Evolutionary conservation across 2,329 filamentous ascomycete species (phyloP).

Genomic region (Thielaviopsis ethacetica): DNA sequence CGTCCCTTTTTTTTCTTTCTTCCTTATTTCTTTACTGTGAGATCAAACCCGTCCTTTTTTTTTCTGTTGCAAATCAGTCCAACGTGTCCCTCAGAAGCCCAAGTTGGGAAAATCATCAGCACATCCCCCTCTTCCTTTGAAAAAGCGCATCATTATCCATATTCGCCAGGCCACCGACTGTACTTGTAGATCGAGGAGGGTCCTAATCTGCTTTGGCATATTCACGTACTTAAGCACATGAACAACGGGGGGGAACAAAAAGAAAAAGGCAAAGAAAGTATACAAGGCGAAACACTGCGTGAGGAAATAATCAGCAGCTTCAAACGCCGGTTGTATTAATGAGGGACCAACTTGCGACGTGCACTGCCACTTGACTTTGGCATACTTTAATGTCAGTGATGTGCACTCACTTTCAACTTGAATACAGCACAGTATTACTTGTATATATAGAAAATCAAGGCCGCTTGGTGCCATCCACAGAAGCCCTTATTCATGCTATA

Average conservation of each 20-base stretch:
- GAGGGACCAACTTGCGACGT: not conserved
- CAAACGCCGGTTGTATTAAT: too few species aligned
- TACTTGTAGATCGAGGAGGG: not conserved
- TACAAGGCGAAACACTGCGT: not conserved
- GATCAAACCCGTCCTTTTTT: not conserved
- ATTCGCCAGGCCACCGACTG: not conserved
- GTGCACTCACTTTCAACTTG: not conserved
- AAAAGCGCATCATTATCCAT: not conserved
- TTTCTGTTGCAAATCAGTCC: not conserved
- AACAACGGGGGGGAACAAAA: too few species aligned
- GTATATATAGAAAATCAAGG: not conserved
- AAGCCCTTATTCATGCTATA: not conserved
- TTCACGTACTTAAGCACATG: too few species aligned
- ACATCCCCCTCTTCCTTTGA: not conserved
- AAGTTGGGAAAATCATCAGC: not conserved
- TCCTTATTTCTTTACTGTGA: too few species aligned
- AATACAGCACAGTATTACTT: too few species aligned
- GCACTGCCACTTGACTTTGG: not conserved
- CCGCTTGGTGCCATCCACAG: not conserved
- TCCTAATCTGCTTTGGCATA: not conserved
- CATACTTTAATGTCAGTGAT: not conserved
- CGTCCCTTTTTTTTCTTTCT: too few species aligned
- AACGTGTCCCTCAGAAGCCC: too few species aligned
- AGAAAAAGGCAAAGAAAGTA: not conserved
- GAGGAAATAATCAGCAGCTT: not conserved